A percentile compares a stretch with the other conserved stretches of the same genome.
These are phyloP conservation scores for Strobilomyces confusus DNA, from an alignment of 768 basidiomycete genomes.

Conservation along the genomic window DNA sequence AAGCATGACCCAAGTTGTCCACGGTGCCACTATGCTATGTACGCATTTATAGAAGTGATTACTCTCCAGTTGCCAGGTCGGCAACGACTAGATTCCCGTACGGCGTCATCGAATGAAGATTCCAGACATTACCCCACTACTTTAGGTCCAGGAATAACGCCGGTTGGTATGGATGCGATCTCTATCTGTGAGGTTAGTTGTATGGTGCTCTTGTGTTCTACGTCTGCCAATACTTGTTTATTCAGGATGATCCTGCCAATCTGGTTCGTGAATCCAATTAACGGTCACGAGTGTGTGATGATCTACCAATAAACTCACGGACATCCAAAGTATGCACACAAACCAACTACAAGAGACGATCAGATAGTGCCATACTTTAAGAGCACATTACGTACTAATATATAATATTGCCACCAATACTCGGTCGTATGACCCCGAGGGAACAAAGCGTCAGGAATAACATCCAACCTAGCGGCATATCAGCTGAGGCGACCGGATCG, in stretches of 20 bases:
- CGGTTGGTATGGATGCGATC: neutral
- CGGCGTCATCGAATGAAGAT: too few relatives aligned
- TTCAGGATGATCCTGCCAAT: conserved; percentile 18
- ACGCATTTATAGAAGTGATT: too few relatives aligned
- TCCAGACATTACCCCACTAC: too few relatives aligned
- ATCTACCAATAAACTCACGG: conserved; percentile 7
- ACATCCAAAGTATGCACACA: conserved; percentile 15
- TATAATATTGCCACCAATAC: conserved; percentile 12
- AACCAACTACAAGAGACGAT: conserved; percentile 13
- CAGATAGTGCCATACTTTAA: neutral
- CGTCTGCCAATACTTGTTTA: neutral
- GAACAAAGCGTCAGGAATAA: conserved; percentile 16
- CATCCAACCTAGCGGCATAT: conserved; percentile 1
- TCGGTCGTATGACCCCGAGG: conserved; percentile 3
- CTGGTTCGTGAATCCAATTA: neutral
- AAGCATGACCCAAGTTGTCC: too few relatives aligned
- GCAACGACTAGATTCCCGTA: too few relatives aligned
- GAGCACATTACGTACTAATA: conserved; percentile 14
- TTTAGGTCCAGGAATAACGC: too few relatives aligned
- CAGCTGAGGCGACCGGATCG: neutral
- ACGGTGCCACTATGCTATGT: too few relatives aligned
- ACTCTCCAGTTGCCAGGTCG: too few relatives aligned
- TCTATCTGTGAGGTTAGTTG: neutral
- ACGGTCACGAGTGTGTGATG: neutral
- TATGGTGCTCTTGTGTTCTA: neutral